phyloP scores from a whole-genome alignment of 352 stramenopile genomes.

The Pythium chondricola region DNA sequence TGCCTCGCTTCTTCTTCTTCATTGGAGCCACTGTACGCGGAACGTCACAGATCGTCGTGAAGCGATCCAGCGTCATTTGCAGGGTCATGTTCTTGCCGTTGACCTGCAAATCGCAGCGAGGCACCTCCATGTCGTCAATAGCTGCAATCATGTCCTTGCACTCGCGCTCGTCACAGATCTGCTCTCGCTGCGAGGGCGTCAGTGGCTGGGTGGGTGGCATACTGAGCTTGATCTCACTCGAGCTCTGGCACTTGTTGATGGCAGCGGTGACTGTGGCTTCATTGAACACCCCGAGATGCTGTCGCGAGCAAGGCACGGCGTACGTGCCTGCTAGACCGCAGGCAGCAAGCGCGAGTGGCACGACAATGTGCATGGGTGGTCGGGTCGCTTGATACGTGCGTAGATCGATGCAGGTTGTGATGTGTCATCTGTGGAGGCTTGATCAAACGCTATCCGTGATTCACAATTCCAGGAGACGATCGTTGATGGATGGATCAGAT shows the following conservation, averaged over 20 bases:
- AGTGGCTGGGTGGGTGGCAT: conserved; percentile 33
- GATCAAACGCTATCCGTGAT: too few relatives aligned
- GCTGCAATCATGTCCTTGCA: conserved; percentile 50
- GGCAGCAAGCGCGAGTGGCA: background rate
- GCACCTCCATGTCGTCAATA: conserved; percentile 52
- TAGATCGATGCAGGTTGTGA: too few relatives aligned
- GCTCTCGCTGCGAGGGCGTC: conserved; percentile 18
- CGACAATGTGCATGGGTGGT: too few relatives aligned
- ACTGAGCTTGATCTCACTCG: conserved; percentile 31
- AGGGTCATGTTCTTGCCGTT: conserved; percentile 48
- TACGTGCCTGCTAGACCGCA: conserved; percentile 10
- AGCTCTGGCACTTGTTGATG: conserved; percentile 30
- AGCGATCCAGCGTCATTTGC: conserved; percentile 36
- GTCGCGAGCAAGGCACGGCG: conserved; percentile 21
- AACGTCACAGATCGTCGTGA: conserved; percentile 36
- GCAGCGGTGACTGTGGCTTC: conserved; percentile 20
- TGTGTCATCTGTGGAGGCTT: too few relatives aligned
- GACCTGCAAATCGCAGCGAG: conserved; percentile 38
- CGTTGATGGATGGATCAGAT: conserved; percentile 8
- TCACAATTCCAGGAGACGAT: too few relatives aligned
- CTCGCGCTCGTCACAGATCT: conserved; percentile 33
- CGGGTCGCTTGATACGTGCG: too few relatives aligned
- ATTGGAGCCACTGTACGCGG: conserved; percentile 22
- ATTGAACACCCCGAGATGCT: conserved; percentile 42
- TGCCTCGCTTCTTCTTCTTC: conserved; percentile 30